Evolutionary conservation across 2,329 filamentous ascomycete genomes (phyloP).

Genomic region (Chrysoporthe cubensis): DNA sequence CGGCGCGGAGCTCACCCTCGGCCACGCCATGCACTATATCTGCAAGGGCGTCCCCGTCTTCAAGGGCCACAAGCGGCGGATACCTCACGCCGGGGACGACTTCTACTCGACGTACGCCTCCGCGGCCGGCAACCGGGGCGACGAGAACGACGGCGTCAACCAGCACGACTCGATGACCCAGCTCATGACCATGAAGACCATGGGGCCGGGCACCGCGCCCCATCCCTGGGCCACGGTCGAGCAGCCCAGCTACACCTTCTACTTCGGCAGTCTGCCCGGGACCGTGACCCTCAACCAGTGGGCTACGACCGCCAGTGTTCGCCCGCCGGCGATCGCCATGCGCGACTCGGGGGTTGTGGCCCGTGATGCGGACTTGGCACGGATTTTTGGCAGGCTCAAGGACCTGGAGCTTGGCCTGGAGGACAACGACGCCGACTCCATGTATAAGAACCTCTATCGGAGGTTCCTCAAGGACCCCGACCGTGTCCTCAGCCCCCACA

Average conservation of each 20-base stretch:
- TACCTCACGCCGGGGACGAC: slow-evolving; percentile 59
- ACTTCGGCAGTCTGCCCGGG: slow-evolving; percentile 67
- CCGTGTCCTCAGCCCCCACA: slow-evolving; percentile 62
- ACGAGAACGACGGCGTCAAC: slow-evolving; percentile 52
- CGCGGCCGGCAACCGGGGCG: slow-evolving; percentile 48
- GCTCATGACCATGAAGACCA: slow-evolving; percentile 59
- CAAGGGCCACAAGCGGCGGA: slow-evolving; percentile 56
- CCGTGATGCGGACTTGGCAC: slow-evolving; percentile 62
- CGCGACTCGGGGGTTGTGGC: slow-evolving; percentile 61
- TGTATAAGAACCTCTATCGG: slow-evolving; percentile 69
- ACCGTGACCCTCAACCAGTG: slow-evolving; percentile 75
- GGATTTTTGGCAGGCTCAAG: slow-evolving; percentile 62
- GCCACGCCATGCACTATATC: slow-evolving; percentile 61
- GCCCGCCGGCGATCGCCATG: slow-evolving; percentile 60
- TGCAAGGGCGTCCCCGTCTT: slow-evolving; percentile 61
- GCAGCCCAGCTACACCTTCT: slow-evolving; percentile 72
- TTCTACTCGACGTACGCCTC: slow-evolving; percentile 62
- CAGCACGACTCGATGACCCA: slow-evolving; percentile 60
- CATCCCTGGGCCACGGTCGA: slow-evolving; percentile 73
- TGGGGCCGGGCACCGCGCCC: slow-evolving; percentile 46
- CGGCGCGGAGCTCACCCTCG: slow-evolving; percentile 55
- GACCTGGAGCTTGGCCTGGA: slow-evolving; percentile 61
- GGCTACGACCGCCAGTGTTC: slow-evolving; percentile 60
- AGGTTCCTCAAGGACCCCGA: slow-evolving; percentile 71
- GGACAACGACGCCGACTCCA: slow-evolving; percentile 60